A percentile compares a stretch with the other conserved stretches of the same genome.
Evolutionary conservation across 345 rosid genomes (phyloP).

Genomic region (Pugionium dolabratum): DNA sequence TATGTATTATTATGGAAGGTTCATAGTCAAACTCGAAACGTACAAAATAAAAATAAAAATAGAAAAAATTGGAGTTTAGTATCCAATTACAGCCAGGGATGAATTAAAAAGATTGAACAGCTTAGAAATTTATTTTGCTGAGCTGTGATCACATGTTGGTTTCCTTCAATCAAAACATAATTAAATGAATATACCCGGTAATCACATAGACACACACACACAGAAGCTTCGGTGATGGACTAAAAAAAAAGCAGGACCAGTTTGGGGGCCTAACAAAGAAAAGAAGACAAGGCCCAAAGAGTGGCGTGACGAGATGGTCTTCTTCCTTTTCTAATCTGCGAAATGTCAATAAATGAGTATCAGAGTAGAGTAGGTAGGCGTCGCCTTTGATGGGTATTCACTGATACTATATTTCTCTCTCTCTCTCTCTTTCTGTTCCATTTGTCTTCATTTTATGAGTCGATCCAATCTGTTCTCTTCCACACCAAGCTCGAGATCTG

Average conservation of each 20-base stretch:
- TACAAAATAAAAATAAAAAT: not conserved
- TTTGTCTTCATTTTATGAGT: constrained; percentile 7
- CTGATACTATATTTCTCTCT: not conserved
- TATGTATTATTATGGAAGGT: not conserved
- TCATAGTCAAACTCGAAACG: not conserved
- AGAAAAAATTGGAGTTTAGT: not conserved
- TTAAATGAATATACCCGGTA: too few relatives aligned
- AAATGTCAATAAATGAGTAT: constrained; percentile 15
- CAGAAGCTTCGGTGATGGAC: too few relatives aligned
- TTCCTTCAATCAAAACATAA: not conserved
- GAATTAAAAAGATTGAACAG: constrained; percentile 26
- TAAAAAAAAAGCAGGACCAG: too few relatives aligned
- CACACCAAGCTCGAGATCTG: constrained; percentile 28
- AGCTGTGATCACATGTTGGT: constrained; percentile 31
- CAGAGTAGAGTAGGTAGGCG: constrained; percentile 18
- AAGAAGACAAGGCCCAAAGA: not conserved
- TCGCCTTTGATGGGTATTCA: constrained; percentile 29
- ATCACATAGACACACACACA: too few relatives aligned
- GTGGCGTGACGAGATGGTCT: not conserved
- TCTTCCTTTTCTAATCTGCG: not conserved
- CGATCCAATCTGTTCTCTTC: not conserved
- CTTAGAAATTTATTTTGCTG: constrained; percentile 26
- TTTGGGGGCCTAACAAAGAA: too few relatives aligned
- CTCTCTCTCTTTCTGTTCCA: too few relatives aligned
- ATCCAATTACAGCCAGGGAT: not conserved